Evolutionary conservation across 129 eudicot genomes (phyloP).

Genomic region (Artemisia tridentata): DNA sequence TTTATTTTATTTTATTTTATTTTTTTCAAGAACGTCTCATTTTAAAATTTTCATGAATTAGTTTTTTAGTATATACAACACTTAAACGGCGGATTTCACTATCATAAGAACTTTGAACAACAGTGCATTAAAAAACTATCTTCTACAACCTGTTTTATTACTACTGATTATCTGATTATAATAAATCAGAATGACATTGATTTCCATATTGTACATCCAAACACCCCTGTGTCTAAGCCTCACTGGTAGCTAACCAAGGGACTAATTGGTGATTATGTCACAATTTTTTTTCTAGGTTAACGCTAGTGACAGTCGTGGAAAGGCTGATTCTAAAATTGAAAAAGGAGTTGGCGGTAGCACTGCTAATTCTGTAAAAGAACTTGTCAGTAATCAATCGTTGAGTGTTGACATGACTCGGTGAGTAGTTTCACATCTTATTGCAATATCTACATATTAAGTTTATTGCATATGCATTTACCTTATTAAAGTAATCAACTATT

Average conservation of each 20-base stretch:
- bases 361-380: conserved; percentile 88
- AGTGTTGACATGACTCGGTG: conserved; percentile 56
- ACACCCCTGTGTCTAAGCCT: not conserved
- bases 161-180: not conserved
- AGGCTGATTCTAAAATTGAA: conserved; percentile 85
- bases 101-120: not conserved
- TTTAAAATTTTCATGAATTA: too few species aligned
- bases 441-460: conserved; percentile 2
- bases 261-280: conserved; percentile 4
- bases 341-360: conserved; percentile 92
- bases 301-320: conserved; percentile 98
- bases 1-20: not conserved
- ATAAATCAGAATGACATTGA: not conserved
- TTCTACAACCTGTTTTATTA: not conserved
- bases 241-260: not conserved
- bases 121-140: not conserved
- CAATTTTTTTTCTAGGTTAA: conserved; percentile 55
- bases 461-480: conserved; percentile 3
- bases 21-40: not conserved
- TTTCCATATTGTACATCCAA: not conserved
- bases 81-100: not conserved
- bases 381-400: conserved; percentile 74
- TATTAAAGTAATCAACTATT: conserved; percentile 1
- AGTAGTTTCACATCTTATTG: conserved; percentile 22
- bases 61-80: too few species aligned